Evolutionary conservation across 495 filamentous ascomycete genomes (phyloP), one percentile per base, ranked within the genome.

Genomic region (Aspergillus egyptiacus): DNA sequence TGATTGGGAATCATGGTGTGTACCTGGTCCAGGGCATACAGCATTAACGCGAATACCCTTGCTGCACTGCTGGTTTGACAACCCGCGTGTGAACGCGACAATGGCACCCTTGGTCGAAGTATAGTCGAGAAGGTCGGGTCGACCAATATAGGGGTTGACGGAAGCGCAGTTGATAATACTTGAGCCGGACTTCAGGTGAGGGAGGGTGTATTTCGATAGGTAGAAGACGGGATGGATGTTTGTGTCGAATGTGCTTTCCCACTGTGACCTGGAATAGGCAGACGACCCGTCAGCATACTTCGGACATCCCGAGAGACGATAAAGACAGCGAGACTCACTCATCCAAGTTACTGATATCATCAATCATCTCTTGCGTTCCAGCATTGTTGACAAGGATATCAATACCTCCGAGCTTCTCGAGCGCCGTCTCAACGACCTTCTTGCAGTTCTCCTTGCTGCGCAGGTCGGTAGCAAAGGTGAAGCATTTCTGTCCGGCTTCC

Each of bases 81-180:
- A 70, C 10, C 76, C 86, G 11, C 86, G 82, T 0, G 86, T 91
- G 69, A 94, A 91, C 13, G 87, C 76, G 3, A 94, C 70, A 51
- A 93, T 86, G 46, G 87, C 87, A 41, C 88, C 88, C 61, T 94
- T 94, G 32, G 81, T 86, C 7, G 84, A 78, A 2, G 87, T 89
- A 68, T 95, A 93, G 68, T 95, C 89, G 22, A 94, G 77, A 1
- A 94, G 77, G 58, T 93, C 87, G 0, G 82, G 83, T 11, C 86
- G 84, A 25, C 87, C 87, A 51, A 88, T 79, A 70, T 91, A 95
- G 24, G 82, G 84, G 65, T 93, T 93, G 46, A 93, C 70, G 7
- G 77, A 87, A 36, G 85, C 82, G 65, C 86, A 88, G 65, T 91
- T 91, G 73, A 93, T 89, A 62, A 94, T 89, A 18, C 79, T 84